These are phyloP conservation scores for Ceratobasidium sp. DNA, from an alignment of 1,284 basidiomycete genomes.

Conservation along the genomic window DNA sequence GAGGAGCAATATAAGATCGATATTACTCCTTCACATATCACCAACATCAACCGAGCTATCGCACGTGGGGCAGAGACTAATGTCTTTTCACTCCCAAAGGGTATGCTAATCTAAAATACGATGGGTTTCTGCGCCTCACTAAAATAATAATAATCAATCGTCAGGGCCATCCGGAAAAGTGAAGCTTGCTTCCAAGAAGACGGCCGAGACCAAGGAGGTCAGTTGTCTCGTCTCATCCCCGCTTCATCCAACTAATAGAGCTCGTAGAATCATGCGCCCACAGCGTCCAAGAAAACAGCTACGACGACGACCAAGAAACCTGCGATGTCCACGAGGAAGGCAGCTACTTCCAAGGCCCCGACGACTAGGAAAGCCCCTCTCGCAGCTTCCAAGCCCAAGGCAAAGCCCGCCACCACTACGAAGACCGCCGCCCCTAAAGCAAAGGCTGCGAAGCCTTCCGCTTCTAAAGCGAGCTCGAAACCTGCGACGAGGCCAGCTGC, in stretches of 20 bases:
- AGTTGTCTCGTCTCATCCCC: background rate
- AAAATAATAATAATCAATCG: background rate
- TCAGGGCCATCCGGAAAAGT: slow-evolving; percentile 48
- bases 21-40: slow-evolving; percentile 79
- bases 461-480: slow-evolving; percentile 61
- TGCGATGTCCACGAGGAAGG: slow-evolving; percentile 60
- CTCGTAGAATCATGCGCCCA: slow-evolving; percentile 42
- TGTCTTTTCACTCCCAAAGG: slow-evolving; percentile 87
- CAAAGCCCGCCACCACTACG: slow-evolving; percentile 13
- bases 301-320: slow-evolving; percentile 54
- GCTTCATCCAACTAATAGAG: slow-evolving; percentile 4
- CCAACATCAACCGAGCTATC: slow-evolving; percentile 86
- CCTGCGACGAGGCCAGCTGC: slow-evolving; percentile 65
- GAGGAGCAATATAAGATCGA: slow-evolving; percentile 82
- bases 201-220: slow-evolving; percentile 47
- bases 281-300: slow-evolving; percentile 54
- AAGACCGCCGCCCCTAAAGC: slow-evolving; percentile 1
- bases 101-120: slow-evolving; percentile 57
- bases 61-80: slow-evolving; percentile 81
- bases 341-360: slow-evolving; percentile 51
- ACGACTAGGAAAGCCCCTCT: slow-evolving; percentile 32
- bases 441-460: slow-evolving; percentile 59
- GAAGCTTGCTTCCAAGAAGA: slow-evolving; percentile 47
- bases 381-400: slow-evolving; percentile 34
- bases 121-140: background rate